Evolutionary conservation across 352 stramenopile species (phyloP).

Genomic region (Pythium sp.): DNA sequence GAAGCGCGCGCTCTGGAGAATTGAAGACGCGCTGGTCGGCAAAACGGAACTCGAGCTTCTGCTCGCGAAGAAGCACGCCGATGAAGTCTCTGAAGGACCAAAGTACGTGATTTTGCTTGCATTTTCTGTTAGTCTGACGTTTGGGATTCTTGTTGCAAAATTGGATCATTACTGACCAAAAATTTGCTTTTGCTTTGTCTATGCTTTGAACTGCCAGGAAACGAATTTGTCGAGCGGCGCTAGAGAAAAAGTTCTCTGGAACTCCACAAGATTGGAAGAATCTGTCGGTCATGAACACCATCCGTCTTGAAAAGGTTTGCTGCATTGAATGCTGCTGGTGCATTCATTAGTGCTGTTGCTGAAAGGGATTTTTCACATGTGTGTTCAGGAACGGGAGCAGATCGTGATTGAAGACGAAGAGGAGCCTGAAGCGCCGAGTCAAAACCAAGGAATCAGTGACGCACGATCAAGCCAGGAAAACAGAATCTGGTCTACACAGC

Average conservation of each 20-base stretch:
- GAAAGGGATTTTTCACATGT: neutral
- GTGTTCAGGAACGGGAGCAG: neutral
- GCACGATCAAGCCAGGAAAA: constrained; percentile 15
- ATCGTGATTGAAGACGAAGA: constrained; percentile 6
- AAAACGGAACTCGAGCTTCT: constrained; percentile 59
- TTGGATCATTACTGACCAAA: neutral
- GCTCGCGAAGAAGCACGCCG: constrained; percentile 19
- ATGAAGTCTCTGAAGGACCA: neutral
- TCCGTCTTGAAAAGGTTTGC: constrained; percentile 11
- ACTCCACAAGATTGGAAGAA: constrained; percentile 32
- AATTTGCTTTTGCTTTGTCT: neutral
- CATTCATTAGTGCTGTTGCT: neutral
- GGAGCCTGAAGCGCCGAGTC: neutral
- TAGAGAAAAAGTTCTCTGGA: constrained; percentile 31
- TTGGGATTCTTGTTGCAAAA: neutral
- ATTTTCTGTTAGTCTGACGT: neutral
- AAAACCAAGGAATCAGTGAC: constrained; percentile 13
- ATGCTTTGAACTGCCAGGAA: neutral
- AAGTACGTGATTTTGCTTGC: constrained; percentile 2
- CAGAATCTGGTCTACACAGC: constrained; percentile 27
- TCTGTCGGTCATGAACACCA: constrained; percentile 31
- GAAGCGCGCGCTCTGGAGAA: constrained; percentile 47
- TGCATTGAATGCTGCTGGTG: neutral
- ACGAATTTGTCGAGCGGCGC: constrained; percentile 22
- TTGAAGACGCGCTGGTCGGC: constrained; percentile 52